Evolutionary conservation across 192 early-diverging fungal genomes (phyloP).

Genomic region (Coemansia sp.): DNA sequence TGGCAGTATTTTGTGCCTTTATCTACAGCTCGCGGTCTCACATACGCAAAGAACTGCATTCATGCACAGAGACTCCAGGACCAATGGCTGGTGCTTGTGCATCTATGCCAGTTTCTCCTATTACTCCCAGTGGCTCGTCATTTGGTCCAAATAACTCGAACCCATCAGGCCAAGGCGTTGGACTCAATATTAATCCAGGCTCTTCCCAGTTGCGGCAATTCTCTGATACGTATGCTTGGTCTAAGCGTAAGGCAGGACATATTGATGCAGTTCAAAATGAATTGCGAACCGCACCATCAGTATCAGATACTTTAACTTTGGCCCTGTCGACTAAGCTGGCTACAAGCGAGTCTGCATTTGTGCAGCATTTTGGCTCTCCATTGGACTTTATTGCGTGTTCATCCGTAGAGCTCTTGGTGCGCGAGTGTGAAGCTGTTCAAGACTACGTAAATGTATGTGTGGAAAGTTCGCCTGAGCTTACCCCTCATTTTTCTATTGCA

Average conservation of each 20-base stretch:
- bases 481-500: not conserved
- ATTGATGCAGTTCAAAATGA: not conserved
- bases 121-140: not conserved
- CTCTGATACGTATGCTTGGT: not conserved
- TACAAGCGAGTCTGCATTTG: not conserved
- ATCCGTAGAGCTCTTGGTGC: constrained; percentile 3
- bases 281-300: not conserved
- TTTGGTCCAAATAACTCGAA: not conserved
- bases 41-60: constrained; percentile 16
- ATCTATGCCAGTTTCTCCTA: constrained; percentile 7
- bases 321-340: not conserved
- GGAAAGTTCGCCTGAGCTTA: not conserved
- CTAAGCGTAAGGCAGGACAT: not conserved
- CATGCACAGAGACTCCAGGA: not conserved
- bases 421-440: constrained; percentile 8
- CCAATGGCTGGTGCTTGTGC: not conserved
- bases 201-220: constrained; percentile 1
- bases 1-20: constrained; percentile 40
- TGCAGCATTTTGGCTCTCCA: constrained; percentile 1
- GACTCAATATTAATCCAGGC: not conserved
- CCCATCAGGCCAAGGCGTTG: not conserved
- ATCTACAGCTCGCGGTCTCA: constrained; percentile 12
- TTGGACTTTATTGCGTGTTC: constrained; percentile 3
- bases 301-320: too few species aligned
- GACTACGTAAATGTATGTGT: constrained; percentile 5